A percentile compares a stretch with the other conserved stretches of the same genome.
These are phyloP conservation scores for Coemansia sp. DNA, from an alignment of 192 early-diverging fungal genomes.

Conservation along the genomic window DNA sequence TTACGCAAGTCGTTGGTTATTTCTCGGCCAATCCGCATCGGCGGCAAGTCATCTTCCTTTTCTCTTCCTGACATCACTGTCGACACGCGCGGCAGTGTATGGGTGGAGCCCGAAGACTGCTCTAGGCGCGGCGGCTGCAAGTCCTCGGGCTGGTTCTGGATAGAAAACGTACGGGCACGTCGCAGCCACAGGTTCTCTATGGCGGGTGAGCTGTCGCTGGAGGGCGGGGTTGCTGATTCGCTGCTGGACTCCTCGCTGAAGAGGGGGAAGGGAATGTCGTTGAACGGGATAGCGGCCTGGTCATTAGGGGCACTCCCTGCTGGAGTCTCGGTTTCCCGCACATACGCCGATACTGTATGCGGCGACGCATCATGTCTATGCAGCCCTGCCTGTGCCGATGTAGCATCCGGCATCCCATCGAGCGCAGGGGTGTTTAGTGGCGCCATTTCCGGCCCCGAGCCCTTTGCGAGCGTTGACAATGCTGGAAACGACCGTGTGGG, in stretches of 20 bases:
- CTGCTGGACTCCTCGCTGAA: slow-evolving; percentile 8
- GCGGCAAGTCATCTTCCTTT: slow-evolving; percentile 38
- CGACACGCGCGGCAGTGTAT: slow-evolving; percentile 23
- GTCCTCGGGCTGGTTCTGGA: neutral
- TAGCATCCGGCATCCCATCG: too few species aligned
- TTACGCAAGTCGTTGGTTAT: slow-evolving; percentile 46
- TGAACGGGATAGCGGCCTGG: neutral
- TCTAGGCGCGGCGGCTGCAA: neutral
- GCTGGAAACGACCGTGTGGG: slow-evolving; percentile 6
- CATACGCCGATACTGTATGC: neutral
- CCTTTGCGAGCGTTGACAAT: neutral
- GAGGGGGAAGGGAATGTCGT: neutral
- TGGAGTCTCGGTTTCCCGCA: neutral
- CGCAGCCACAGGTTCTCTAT: slow-evolving; percentile 25
- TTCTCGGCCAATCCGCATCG: slow-evolving; percentile 34
- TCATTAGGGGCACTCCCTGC: neutral
- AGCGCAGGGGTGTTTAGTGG: slow-evolving; percentile 6
- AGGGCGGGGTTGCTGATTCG: neutral
- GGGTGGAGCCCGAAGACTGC: slow-evolving; percentile 9
- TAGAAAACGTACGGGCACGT: slow-evolving; percentile 37
- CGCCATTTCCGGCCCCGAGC: neutral
- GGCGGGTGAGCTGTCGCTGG: slow-evolving; percentile 11
- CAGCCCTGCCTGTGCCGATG: neutral
- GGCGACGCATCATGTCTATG: neutral
- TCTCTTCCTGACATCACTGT: slow-evolving; percentile 28